Evolutionary conservation across 2,329 filamentous ascomycete species (phyloP), one percentile per base, ranked within the genome.

Genomic region (Leptosphaerulina australis): DNA sequence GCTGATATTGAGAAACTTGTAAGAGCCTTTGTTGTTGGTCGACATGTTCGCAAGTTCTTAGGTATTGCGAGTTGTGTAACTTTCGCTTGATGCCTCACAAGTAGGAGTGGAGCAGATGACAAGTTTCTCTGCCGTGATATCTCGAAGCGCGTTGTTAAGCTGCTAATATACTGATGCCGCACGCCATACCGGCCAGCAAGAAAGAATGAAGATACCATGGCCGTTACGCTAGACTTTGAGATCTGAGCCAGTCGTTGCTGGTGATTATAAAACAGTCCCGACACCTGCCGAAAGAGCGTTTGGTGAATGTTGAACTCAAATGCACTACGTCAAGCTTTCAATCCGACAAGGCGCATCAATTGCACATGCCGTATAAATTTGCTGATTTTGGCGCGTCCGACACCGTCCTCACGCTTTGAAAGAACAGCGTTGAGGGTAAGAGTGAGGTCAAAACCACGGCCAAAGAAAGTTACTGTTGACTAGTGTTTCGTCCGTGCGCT

Each of bases 41-140:
- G 40, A 26, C 15, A 33, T 26, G 24, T 24, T 18, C 35, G 33
- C 25, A 14, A 26, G 12, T 12, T 28, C 2, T 29, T 45, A 14
- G 35, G 41, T 6, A 36, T 48, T 17, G 49, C 11, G 4, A 62
- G 44, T 30, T 56, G 57, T n/a, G 50, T 50, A 11, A 47, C 10
- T 31, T 44, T 50, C 21, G 55, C 53, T 38, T 31, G 44, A 37
- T 46, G 36, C 18, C 24, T 44, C 9, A 33, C 11, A 24, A 44
- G 39, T 24, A 41, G 29, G 10, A 46, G 38, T 24, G 55, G 43
- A 24, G 20, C 17, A 28, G 44, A 49, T 4, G 39, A 44, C 5
- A 53, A 22, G 3, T 24, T 9, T 38, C 41, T 30, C 7, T 31
- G 36, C 40, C 21, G 43, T 30, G 29, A 14, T 2, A 31, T 12